Evolutionary conservation across 306 rosid genomes (phyloP), one percentile per base, ranked within the genome.

Genomic region (Begonia peltatifolia): DNA sequence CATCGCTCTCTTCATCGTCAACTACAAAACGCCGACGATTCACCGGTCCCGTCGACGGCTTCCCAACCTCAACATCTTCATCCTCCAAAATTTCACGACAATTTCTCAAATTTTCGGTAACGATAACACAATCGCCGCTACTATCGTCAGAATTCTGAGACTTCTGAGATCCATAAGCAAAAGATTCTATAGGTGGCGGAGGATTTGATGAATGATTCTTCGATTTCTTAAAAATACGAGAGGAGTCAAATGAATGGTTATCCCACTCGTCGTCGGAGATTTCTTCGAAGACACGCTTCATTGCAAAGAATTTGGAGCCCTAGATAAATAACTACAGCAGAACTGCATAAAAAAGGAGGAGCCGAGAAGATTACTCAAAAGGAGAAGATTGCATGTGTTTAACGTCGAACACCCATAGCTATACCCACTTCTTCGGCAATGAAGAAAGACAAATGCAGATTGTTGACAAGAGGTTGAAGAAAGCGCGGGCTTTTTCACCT

Each of bases 201-300:
- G 93, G 94, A 11, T 76, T 20, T 3, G 66, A 59, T 6, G 59
- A 54, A 11, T 74, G 50, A 50, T 68, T 0, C 55, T 65, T 70
- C 2, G 77, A 47, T 11, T 73, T 66, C 22, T 64, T 71, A 50
- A 85, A 75, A 41, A 83, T 79, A 2, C 81, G 94, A 1, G 95
- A 90, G 63, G 97, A 94, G 58, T 90, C 76, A 68, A 90, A 90
- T 65, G 87, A 65, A 59, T 83, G 97, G 3, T 73, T 74, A 4
- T 76, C 83, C 97, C 97, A 90, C 73, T 90, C 95, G 49, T 80
- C 95, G 73, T 90, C 97, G 52, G 95, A 90, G 72, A 90, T 78
- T 85, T 90, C 94, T 50, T 83, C 78, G 63, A 71, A 75, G 1
- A 71, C 78, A 25, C 92, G 95, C 79, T 90, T 90, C 97, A 89